Percentiles rank a stretch among this genome's conserved stretches.
Evolutionary conservation across 805 yeast species (phyloP).

Genomic region (Torulaspora microellipsoides): DNA sequence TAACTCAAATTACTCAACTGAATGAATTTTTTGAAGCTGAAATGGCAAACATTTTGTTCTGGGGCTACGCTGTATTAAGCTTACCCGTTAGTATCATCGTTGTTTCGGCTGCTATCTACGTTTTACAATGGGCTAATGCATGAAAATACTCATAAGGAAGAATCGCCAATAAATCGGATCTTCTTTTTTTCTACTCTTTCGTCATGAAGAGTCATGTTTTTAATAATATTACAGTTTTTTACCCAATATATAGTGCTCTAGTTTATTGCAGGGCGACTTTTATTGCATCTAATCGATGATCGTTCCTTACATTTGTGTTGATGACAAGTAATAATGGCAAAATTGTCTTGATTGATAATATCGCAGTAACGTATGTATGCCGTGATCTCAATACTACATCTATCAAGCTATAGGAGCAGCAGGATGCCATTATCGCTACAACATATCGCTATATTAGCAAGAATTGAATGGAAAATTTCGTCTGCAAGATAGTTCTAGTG

Average conservation of each 20-base stretch:
- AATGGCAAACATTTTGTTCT: slow-evolving; percentile 76
- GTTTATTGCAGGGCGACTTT: neutral
- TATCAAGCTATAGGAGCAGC: too few relatives aligned
- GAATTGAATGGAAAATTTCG: too few relatives aligned
- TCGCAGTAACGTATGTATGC: too few relatives aligned
- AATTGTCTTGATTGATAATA: too few relatives aligned
- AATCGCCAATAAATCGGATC: neutral
- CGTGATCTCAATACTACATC: too few relatives aligned
- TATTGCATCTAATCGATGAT: neutral
- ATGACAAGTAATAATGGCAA: too few relatives aligned
- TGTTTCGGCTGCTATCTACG: slow-evolving; percentile 59
- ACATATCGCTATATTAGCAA: too few relatives aligned
- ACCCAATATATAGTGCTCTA: neutral
- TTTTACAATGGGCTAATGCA: slow-evolving; percentile 39
- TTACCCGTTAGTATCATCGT: slow-evolving; percentile 71
- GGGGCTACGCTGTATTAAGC: slow-evolving; percentile 76
- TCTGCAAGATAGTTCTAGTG: too few relatives aligned
- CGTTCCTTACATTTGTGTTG: neutral
- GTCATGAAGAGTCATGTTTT: too few relatives aligned
- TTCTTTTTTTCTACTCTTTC: neutral
- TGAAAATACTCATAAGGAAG: too few relatives aligned
- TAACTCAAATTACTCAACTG: slow-evolving; percentile 74
- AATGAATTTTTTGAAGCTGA: slow-evolving; percentile 73
- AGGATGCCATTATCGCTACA: too few relatives aligned
- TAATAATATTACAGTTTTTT: too few relatives aligned